Evolutionary conservation across 2,329 filamentous ascomycete genomes (phyloP).

Genomic region (Lachnellula cervina): DNA sequence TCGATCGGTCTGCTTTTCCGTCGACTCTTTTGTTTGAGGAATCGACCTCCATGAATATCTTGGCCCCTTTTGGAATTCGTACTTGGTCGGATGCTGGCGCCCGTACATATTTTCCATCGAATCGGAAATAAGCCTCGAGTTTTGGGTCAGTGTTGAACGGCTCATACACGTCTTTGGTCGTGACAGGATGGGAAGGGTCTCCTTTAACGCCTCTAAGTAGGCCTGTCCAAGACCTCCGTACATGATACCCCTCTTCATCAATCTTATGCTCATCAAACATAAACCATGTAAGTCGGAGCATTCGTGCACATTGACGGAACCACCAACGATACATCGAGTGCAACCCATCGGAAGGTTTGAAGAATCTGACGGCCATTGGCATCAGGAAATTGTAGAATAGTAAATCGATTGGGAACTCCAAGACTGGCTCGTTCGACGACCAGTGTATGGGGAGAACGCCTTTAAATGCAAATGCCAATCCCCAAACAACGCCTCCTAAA

Average conservation of each 20-base stretch:
- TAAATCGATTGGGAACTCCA: slow-evolving; percentile 92
- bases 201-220: slow-evolving; percentile 42
- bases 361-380: slow-evolving; percentile 76
- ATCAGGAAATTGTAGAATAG: slow-evolving; percentile 97
- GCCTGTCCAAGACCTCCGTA: slow-evolving; percentile 56
- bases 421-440: slow-evolving; percentile 83
- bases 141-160: slow-evolving; percentile 45
- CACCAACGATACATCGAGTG: slow-evolving; percentile 92
- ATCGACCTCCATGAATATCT: slow-evolving; percentile 74
- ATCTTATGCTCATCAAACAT: slow-evolving; percentile 77
- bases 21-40: slow-evolving; percentile 62
- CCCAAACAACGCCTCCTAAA: slow-evolving; percentile 93
- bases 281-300: slow-evolving; percentile 81
- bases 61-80: slow-evolving; percentile 78
- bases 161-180: slow-evolving; percentile 12
- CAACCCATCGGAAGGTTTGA: slow-evolving; percentile 79
- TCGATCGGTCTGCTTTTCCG: slow-evolving; percentile 46
- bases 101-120: slow-evolving; percentile 78
- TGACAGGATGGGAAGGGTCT: slow-evolving; percentile 14
- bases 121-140: slow-evolving; percentile 49
- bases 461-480: slow-evolving; percentile 62
- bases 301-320: slow-evolving; percentile 81
- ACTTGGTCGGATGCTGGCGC: slow-evolving; percentile 95
- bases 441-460: slow-evolving; percentile 86
- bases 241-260: slow-evolving; percentile 74